Evolutionary conservation across 768 basidiomycete genomes (phyloP), one percentile per base, ranked within the genome.

Genomic region (Hemileccinum rubropunctum): DNA sequence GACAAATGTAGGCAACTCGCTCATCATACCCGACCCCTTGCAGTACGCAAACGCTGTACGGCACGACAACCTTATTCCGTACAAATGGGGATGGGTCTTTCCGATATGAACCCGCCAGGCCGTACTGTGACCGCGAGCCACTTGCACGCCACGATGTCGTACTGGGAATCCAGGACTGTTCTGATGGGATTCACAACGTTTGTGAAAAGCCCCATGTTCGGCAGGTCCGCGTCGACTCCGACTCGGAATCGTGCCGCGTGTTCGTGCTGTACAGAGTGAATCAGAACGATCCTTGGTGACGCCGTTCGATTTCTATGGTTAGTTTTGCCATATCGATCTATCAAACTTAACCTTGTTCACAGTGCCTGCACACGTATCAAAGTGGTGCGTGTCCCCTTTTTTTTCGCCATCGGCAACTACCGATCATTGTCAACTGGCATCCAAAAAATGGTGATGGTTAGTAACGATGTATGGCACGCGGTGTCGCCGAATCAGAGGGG

Each of bases 331-430:
- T 26, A 45, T 23, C 23, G 23, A 6, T 41, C 32, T 28, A 20
- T 42, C 54, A 63, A 61, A 61, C 61, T 47, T 61, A 63, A 61
- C 60, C 17, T 60, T 61, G 58, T 34, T 18, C 36, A 30, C 9
- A 27, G 32, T 17, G 35, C 40, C 50, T 47, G 36, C 58, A 35
- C 10, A 41, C 32, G 34, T 12, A 38, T 48, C 47, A 43, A 30
- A 20, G 41, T 32, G 48, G 20, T 33, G 21, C 12, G 14, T 26
- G 44, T 47, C 42, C 42, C 39, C 20, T 41, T 35, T 34, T 48
- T 40, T 28, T 48, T 37, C 41, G 36, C 39, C 33, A 35, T 26
- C 38, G 43, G 41, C 23, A 44, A 33, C 20, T 42, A 35, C 43
- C 40, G 37, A 39, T 42, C 35, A 28, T 23, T 23, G n/a, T n/a